Conservation (phyloP, 805 yeast genomes). For the Saccharomycopsis fibuligera region DNA sequence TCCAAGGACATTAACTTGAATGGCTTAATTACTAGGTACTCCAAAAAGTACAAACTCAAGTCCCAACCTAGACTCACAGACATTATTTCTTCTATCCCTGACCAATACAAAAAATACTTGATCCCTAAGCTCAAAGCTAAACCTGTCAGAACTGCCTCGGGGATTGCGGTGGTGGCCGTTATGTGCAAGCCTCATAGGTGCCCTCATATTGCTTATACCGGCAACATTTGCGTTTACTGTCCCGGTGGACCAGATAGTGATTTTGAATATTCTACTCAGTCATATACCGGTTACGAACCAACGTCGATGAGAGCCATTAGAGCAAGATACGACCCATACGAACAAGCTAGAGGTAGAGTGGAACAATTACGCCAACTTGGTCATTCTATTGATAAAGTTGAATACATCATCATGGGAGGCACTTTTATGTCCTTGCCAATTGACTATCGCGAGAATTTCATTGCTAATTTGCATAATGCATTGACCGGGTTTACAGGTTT, state of each 20-base stretch:
- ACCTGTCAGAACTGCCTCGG: slow-evolving; percentile 97
- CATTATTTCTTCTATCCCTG: slow-evolving; percentile 91
- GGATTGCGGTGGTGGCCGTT: slow-evolving; percentile 98
- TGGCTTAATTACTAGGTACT: slow-evolving; percentile 76
- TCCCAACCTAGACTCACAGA: slow-evolving; percentile 94
- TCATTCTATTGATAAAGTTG: slow-evolving; percentile 95
- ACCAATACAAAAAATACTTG: slow-evolving; percentile 85
- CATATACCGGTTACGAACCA: slow-evolving; percentile 97
- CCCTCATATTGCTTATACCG: slow-evolving; percentile 98
- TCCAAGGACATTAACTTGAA: slow-evolving; percentile 81
- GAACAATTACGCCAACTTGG: slow-evolving; percentile 94
- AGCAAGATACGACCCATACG: slow-evolving; percentile 97
- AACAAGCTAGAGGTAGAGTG: slow-evolving; percentile 95
- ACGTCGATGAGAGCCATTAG: slow-evolving; percentile 99
- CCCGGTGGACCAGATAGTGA: slow-evolving; percentile 99
- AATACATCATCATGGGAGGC: slow-evolving; percentile 98
- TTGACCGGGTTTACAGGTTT: slow-evolving; percentile 86
- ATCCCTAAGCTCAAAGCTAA: slow-evolving; percentile 95
- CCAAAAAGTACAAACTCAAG: slow-evolving; percentile 86
- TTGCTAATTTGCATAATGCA: slow-evolving; percentile 88
- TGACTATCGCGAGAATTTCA: slow-evolving; percentile 84
- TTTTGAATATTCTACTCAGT: slow-evolving; percentile 95
- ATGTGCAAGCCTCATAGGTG: slow-evolving; percentile 99
- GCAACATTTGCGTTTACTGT: slow-evolving; percentile 96
- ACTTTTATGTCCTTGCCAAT: slow-evolving; percentile 93